Base-by-base conservation (phyloP, 371 early-diverging fungal species). In the Saksenaea vasiformis region DNA sequence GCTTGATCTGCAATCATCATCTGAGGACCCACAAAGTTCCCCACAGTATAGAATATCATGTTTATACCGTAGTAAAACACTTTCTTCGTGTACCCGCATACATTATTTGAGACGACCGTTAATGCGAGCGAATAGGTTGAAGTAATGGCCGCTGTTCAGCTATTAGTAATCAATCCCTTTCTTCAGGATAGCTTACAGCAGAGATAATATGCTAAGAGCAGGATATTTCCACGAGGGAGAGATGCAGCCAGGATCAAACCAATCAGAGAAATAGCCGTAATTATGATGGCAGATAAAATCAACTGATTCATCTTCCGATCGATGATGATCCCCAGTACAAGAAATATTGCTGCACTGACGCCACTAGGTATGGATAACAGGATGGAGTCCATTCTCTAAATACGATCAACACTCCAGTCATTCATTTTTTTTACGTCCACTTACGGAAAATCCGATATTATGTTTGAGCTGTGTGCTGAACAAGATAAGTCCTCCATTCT, bases 401-500 rank as follows among this genome's bases (percentile, higher is more conserved):
- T 54, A 37, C 15, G 1, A 27, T 13, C 9, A 53, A 35, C 19
- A 51, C 36, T 13, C 14, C n/a, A 10, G 7, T 37, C 2, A 27
- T 37, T 9, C 28, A 57, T 27, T 47, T 28, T 28, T 37, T n/a
- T 9, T 34, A 39, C 22, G 13, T 22, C 17, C 22, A 61, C 74
- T 67, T 71, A 77, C 78, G 8, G 74, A 68, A 56, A 78, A 80
- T 1, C 78, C 78, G 37, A 80, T 64, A 0, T 62, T 65, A 54
- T 69, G 41, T 2, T 76, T 72, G 13, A 80, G 61, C n/a, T 71
- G 63, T 0, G 78, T 73, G 58, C 72, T 72, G 54, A 73, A 81
- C 1, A 70, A 68, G 5, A 74, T 55, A 17, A 81, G 34, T 24
- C 75, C 82, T 39, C 78, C 75, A 56, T 76, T 78, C 38, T 70